A percentile compares a stretch with the other conserved stretches of the same genome.
phyloP scores from a whole-genome alignment of 2,329 filamentous ascomycete species.

The Diaporthe sp. region DNA sequence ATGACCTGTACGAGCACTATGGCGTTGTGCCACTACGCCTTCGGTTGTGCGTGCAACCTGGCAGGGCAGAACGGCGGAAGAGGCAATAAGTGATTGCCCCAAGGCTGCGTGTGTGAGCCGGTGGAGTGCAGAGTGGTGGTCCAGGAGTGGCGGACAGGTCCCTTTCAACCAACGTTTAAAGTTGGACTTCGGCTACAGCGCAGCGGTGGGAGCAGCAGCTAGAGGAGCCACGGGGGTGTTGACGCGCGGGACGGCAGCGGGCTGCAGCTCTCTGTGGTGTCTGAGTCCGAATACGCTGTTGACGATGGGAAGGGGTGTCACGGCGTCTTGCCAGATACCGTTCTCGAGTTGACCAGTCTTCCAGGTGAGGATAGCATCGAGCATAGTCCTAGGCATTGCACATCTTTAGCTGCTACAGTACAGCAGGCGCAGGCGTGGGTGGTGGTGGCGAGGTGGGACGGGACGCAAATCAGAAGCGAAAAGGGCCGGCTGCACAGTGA shows the following conservation, averaged over 20 bases:
- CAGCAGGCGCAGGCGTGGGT: background rate
- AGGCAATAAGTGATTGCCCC: background rate
- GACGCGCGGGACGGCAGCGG: background rate
- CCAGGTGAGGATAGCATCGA: slow-evolving; percentile 20
- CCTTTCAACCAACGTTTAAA: background rate
- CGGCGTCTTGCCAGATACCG: background rate
- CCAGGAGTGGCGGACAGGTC: background rate
- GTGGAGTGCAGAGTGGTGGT: slow-evolving; percentile 2
- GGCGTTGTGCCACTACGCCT: background rate
- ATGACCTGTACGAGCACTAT: background rate
- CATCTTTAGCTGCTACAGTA: slow-evolving; percentile 12
- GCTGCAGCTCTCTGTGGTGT: background rate
- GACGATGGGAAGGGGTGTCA: background rate
- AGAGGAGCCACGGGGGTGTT: background rate
- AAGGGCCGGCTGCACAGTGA: slow-evolving; percentile 24
- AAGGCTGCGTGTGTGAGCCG: background rate
- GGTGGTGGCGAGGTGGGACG: slow-evolving; percentile 22
- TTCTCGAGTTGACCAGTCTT: background rate
- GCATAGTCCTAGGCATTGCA: slow-evolving; percentile 5
- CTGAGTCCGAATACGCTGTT: background rate
- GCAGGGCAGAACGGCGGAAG: background rate
- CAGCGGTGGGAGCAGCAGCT: background rate
- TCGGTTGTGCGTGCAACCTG: background rate
- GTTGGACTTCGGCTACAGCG: background rate
- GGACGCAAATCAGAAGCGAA: slow-evolving; percentile 28